Evolutionary conservation across 1,284 basidiomycete genomes (phyloP).

Genomic region (Tranzscheliella williamsii): DNA sequence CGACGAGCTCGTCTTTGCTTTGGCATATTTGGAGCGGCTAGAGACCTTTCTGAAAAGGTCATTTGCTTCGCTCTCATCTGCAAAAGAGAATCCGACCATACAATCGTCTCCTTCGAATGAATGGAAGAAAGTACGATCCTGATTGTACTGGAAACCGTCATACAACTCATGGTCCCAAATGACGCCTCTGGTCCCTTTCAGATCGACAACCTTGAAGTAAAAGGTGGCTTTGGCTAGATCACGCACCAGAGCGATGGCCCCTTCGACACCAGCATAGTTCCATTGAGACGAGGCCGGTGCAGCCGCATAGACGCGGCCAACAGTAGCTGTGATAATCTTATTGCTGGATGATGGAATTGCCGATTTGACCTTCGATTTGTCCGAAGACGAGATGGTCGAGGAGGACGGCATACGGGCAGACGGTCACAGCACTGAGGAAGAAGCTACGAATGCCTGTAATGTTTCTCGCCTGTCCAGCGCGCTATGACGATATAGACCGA

Average conservation of each 20-base stretch:
- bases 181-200: conserved; percentile 75
- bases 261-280: conserved; percentile 55
- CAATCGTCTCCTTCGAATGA: conserved; percentile 87
- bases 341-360: conserved; percentile 50
- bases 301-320: conserved; percentile 56
- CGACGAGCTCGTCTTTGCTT: conserved; percentile 41
- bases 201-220: conserved; percentile 53
- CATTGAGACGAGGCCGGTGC: conserved; percentile 40
- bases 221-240: conserved; percentile 45
- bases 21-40: conserved; percentile 69
- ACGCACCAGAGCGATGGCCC: conserved; percentile 55
- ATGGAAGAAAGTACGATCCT: conserved; percentile 90
- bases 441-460: conserved; percentile 34
- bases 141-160: conserved; percentile 78
- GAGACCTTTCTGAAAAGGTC: conserved; percentile 87
- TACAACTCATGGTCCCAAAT: conserved; percentile 95
- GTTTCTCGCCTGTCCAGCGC: conserved; percentile 53
- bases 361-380: conserved; percentile 59
- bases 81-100: conserved; percentile 88
- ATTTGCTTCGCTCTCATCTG: conserved; percentile 83
- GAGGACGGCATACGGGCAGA: conserved; percentile 47
- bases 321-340: conserved; percentile 59
- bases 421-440: neutral
- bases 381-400: conserved; percentile 51
- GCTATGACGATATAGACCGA: conserved; percentile 54